phyloP scores from a whole-genome alignment of 1,284 basidiomycete species.

The Heterobasidion occidentale region DNA sequence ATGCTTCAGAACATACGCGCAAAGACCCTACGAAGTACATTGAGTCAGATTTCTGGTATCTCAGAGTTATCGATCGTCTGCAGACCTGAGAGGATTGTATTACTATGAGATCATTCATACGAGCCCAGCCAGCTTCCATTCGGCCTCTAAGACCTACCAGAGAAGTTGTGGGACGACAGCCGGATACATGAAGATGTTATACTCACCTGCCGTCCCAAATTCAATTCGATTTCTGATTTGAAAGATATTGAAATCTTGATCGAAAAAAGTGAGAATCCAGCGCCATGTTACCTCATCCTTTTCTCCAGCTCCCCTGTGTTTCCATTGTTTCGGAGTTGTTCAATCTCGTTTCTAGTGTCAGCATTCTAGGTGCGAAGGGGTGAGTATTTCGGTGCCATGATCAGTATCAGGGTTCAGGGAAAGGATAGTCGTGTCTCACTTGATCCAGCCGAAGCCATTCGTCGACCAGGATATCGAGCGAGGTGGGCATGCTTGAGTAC shows the following conservation, averaged over 20 bases:
- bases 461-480: slow-evolving; percentile 25
- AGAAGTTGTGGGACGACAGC: not conserved
- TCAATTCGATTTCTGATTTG: slow-evolving; percentile 56
- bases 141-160: slow-evolving; percentile 60
- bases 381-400: not conserved
- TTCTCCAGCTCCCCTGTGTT: slow-evolving; percentile 18
- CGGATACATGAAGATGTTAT: not conserved
- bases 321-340: slow-evolving; percentile 13
- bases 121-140: slow-evolving; percentile 82
- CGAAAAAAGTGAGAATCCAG: not conserved
- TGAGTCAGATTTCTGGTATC: not conserved
- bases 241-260: not conserved
- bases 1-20: slow-evolving; percentile 54
- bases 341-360: slow-evolving; percentile 20
- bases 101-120: slow-evolving; percentile 82
- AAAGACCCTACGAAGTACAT: slow-evolving; percentile 51
- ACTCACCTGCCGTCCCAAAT: slow-evolving; percentile 66
- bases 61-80: not conserved
- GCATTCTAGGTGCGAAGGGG: slow-evolving; percentile 14
- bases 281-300: slow-evolving; percentile 19
- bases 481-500: not conserved
- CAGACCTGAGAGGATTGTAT: slow-evolving; percentile 77
- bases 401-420: not conserved
- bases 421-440: slow-evolving; percentile 21
- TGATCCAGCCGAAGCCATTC: slow-evolving; percentile 53